These are phyloP conservation scores for Mortierella antarctica DNA, from an alignment of 192 early-diverging fungal species.

Conservation along the genomic window DNA sequence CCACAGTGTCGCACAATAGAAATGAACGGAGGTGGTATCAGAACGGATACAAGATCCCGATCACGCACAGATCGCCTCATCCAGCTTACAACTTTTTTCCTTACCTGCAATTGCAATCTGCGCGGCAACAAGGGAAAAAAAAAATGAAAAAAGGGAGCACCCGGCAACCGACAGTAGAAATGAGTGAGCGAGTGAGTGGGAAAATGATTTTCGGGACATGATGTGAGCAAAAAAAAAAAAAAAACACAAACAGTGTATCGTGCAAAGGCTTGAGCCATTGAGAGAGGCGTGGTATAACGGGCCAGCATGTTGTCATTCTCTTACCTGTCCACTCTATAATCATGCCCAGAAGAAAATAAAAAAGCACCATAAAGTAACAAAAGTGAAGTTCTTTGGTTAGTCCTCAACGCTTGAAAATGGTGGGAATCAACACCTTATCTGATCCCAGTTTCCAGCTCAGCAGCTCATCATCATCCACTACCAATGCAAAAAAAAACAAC, in stretches of 20 bases:
- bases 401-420: background rate
- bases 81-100: background rate
- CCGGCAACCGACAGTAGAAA: too few species aligned
- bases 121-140: background rate
- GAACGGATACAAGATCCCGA: background rate
- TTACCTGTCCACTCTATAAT: conserved; percentile 12
- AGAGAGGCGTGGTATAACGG: too few species aligned
- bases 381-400: background rate
- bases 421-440: conserved; percentile 1
- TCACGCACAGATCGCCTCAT: conserved; percentile 5
- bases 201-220: background rate
- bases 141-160: background rate
- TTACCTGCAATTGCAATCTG: conserved; percentile 31
- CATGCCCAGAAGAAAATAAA: too few species aligned
- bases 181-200: background rate
- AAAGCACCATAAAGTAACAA: background rate
- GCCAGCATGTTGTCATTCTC: background rate
- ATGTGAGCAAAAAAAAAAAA: background rate
- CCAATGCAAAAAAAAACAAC: background rate
- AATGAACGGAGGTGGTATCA: background rate
- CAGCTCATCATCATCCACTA: background rate
- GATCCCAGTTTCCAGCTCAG: background rate
- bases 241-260: too few species aligned
- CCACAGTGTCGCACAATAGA: background rate
- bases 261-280: background rate